Evolutionary conservation across 495 filamentous ascomycete genomes (phyloP), one percentile per base, ranked within the genome.

Genomic region (Penicillium odoratum): DNA sequence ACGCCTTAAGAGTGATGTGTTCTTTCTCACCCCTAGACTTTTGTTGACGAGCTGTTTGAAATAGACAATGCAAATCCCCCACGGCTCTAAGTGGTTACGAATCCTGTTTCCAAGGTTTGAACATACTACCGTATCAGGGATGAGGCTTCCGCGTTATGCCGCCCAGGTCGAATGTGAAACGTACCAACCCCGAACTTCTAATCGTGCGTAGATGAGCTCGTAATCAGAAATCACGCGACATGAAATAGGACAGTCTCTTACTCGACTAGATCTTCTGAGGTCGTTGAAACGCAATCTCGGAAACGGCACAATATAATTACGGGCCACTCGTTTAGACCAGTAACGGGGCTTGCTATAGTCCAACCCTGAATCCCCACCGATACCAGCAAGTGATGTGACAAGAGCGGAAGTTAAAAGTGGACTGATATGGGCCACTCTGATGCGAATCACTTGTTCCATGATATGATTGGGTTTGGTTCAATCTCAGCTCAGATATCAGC

Each of bases 401-500:
- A 10, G 15, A 45, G 13, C 15, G 15, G 43, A 45, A 45, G 33
- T 36, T 36, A 36, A 36, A 36, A 36, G 33, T 36, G 38, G 38
- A 15, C 15, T 15, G 18, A 26, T 8, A 4, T 46, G 43, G 18
- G 43, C 43, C 26, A 18, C 16, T 46, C 9, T 18, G 10, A 46
- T 9, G 7, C 18, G 43, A 26, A n/a, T 21, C 18, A 40, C 16
- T 0, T n/a, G 38, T 40, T 4, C 38, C 38, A n/a, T 0, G 10
- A 40, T 40, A 16, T 16, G 4, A 40, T 40, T 40, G 38, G 13
- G 6, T 16, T n/a, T 40, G 38, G 40, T 3, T 21, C 21, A 21
- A 46, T 28, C 16, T 59, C 53, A 56, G 56, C 60, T 53, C 42
- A 36, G 53, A 38, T 21, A 54, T 47, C 48, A 47, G 51, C 60